phyloP scores from a whole-genome alignment of 1,284 basidiomycete species.

The Ganoderma multipileum region DNA sequence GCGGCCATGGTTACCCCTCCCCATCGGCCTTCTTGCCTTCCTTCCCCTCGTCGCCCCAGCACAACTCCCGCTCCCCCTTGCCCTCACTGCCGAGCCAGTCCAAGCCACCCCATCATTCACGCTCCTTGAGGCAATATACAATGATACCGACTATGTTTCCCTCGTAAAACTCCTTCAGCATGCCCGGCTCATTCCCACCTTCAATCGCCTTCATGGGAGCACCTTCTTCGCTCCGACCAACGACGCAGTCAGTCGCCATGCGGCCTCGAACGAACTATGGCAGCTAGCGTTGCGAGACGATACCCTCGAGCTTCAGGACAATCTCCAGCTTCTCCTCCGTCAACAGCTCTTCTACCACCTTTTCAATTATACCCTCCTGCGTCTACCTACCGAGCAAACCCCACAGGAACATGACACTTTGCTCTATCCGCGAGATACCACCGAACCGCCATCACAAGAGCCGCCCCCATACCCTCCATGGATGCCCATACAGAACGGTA shows the following conservation, averaged over 20 bases:
- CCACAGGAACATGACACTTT: conserved; percentile 64
- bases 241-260: conserved; percentile 75
- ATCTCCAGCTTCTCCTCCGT: conserved; percentile 84
- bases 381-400: conserved; percentile 49
- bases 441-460: conserved; percentile 61
- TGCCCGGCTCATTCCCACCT: conserved; percentile 88
- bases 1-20: conserved; percentile 45
- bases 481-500: conserved; percentile 83
- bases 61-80: conserved; percentile 42
- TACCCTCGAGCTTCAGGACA: conserved; percentile 62
- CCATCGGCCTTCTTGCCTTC: conserved; percentile 46
- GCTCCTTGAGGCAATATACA: conserved; percentile 81
- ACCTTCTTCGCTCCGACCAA: conserved; percentile 98
- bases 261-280: conserved; percentile 56
- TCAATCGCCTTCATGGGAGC: conserved; percentile 84
- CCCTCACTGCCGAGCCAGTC: conserved; percentile 9
- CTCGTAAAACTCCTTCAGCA: conserved; percentile 86
- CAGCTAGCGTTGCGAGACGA: conserved; percentile 49
- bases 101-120: conserved; percentile 52
- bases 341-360: conserved; percentile 96
- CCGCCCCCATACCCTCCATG: conserved; percentile 85
- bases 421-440: conserved; percentile 68
- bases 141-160: conserved; percentile 81
- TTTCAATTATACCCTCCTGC: conserved; percentile 81
- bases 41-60: conserved; percentile 36